Evolutionary conservation across 352 stramenopile species (phyloP).

Genomic region (Phytopythium sindhum): DNA sequence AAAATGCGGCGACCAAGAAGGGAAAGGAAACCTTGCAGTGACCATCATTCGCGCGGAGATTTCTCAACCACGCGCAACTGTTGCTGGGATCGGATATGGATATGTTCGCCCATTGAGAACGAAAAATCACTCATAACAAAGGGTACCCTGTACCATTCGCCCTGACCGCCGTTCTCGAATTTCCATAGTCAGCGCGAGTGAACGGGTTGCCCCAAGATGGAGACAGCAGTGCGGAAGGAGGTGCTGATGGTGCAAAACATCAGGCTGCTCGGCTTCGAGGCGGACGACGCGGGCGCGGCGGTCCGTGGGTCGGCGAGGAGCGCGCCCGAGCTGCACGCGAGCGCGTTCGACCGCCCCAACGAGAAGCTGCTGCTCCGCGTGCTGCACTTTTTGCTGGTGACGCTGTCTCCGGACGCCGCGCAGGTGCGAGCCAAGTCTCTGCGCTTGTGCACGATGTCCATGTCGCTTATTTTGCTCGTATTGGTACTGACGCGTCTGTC

Average conservation of each 20-base stretch:
- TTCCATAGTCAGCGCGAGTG: not conserved
- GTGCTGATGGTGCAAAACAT: constrained; percentile 46
- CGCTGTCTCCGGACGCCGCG: constrained; percentile 15
- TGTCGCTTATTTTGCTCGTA: not conserved
- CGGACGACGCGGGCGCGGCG: not conserved
- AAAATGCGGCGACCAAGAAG: not conserved
- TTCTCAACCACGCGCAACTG: not conserved
- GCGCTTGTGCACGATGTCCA: not conserved
- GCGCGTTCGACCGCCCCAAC: constrained; percentile 53
- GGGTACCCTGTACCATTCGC: not conserved
- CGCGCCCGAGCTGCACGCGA: constrained; percentile 15
- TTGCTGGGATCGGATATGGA: not conserved
- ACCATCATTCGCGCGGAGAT: not conserved
- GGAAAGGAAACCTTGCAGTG: constrained; percentile 1
- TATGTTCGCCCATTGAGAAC: not conserved
- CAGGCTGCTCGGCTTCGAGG: constrained; percentile 32
- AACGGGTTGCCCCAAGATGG: not conserved
- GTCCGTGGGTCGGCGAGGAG: not conserved
- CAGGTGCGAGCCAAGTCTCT: constrained; percentile 14
- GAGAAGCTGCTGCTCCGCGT: constrained; percentile 48
- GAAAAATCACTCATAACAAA: not conserved
- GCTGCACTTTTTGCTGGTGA: constrained; percentile 44
- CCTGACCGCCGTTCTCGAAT: not conserved
- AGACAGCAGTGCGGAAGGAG: constrained; percentile 28
- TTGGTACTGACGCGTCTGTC: not conserved